Evolutionary conservation across 768 basidiomycete species (phyloP).

Genomic region (Serpula lacrymans): DNA sequence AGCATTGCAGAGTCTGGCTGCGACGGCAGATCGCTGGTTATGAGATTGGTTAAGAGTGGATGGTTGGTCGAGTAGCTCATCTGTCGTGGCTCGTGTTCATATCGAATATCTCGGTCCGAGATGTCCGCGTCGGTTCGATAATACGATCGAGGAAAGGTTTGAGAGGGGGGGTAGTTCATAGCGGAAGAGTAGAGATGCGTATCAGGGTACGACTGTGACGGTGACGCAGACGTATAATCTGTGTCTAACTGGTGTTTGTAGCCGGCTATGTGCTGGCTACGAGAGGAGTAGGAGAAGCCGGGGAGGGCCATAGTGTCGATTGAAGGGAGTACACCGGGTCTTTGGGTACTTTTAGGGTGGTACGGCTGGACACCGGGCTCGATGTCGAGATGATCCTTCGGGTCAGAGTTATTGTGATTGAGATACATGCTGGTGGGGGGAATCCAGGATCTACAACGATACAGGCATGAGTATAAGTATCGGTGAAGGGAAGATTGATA

Average conservation of each 20-base stretch:
- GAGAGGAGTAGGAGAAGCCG: constrained; percentile 2
- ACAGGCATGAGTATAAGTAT: no score
- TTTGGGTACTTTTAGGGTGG: neutral
- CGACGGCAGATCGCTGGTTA: constrained; percentile 3
- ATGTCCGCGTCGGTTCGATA: constrained; percentile 3
- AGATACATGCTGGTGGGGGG: constrained; percentile 9
- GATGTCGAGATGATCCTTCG: constrained; percentile 4
- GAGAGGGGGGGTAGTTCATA: constrained; percentile 3
- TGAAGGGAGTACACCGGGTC: constrained; percentile 8
- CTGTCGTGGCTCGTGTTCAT: constrained; percentile 4
- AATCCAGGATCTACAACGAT: neutral
- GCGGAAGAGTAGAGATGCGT: constrained; percentile 5
- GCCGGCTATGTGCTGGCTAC: constrained; percentile 1
- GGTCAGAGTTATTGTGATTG: constrained; percentile 9
- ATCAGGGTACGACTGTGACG: constrained; percentile 5
- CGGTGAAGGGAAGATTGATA: constrained; percentile 1
- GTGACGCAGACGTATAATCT: constrained; percentile 1
- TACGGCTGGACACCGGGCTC: constrained; percentile 3
- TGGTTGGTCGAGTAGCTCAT: neutral
- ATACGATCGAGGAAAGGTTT: constrained; percentile 3
- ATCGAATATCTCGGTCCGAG: constrained; percentile 6
- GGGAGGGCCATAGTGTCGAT: constrained; percentile 20
- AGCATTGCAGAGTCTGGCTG: constrained; percentile 9
- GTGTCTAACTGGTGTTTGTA: constrained; percentile 5
- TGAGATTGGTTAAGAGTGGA: neutral